Evolutionary conservation across 192 early-diverging fungal genomes (phyloP).

Genomic region (Umbelopsis isabellina): DNA sequence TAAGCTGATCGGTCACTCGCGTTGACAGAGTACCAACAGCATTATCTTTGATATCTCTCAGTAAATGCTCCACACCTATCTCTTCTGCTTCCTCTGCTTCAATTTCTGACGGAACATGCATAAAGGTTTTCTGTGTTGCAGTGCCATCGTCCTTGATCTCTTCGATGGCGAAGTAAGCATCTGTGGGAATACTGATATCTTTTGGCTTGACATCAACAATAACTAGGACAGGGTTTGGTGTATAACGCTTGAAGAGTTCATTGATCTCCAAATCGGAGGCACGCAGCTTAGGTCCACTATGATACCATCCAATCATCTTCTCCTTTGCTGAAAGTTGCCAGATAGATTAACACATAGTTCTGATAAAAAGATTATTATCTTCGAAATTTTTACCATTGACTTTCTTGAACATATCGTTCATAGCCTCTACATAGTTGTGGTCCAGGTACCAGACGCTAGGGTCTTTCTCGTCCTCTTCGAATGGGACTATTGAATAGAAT

Average conservation of each 20-base stretch:
- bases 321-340: conserved; percentile 72
- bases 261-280: conserved; percentile 97
- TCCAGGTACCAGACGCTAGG: conserved; percentile 98
- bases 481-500: conserved; percentile 76
- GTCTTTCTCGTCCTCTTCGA: conserved; percentile 99
- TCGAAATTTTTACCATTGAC: conserved; percentile 81
- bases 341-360: conserved; percentile 5
- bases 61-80: conserved; percentile 98
- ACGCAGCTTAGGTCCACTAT: conserved; percentile 97
- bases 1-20: conserved; percentile 90
- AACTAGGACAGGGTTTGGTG: conserved; percentile 94
- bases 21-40: conserved; percentile 93
- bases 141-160: conserved; percentile 99
- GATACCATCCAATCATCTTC: conserved; percentile 98
- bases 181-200: conserved; percentile 91
- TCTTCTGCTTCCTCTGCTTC: conserved; percentile 99
- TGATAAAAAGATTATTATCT: not conserved
- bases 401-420: conserved; percentile 99
- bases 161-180: conserved; percentile 97
- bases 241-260: conserved; percentile 95
- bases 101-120: conserved; percentile 93
- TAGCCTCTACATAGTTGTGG: conserved; percentile 98
- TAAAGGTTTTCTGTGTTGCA: conserved; percentile 94
- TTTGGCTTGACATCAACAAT: conserved; percentile 97
- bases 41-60: conserved; percentile 98